Conservation (phyloP, 805 yeast genomes). For the Saturnispora dispora region DNA sequence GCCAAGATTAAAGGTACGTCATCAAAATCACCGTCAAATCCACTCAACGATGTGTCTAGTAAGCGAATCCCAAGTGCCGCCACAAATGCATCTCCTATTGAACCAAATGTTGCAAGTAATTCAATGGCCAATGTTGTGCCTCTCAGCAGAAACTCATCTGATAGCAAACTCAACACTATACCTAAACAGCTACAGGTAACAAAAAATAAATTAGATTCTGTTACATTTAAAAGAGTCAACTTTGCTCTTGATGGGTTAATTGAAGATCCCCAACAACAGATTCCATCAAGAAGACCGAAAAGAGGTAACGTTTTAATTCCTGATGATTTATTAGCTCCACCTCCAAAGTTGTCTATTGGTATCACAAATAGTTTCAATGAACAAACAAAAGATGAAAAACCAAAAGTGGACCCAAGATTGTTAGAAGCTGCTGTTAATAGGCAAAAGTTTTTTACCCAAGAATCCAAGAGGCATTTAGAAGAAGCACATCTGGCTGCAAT, state of each 20-base stretch:
- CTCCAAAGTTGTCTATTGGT: slow-evolving; percentile 59
- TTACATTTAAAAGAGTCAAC: slow-evolving; percentile 37
- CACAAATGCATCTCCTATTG: neutral
- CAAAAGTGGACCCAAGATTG: slow-evolving; percentile 36
- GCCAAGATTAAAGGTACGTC: slow-evolving; percentile 24
- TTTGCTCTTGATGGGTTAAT: slow-evolving; percentile 41
- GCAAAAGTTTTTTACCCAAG: slow-evolving; percentile 44
- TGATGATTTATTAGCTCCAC: slow-evolving; percentile 55
- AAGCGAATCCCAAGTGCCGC: neutral
- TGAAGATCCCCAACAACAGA: slow-evolving; percentile 53
- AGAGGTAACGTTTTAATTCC: slow-evolving; percentile 52
- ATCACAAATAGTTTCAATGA: slow-evolving; percentile 42
- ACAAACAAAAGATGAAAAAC: slow-evolving; percentile 20
- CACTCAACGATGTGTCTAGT: neutral
- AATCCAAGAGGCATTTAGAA: slow-evolving; percentile 62
- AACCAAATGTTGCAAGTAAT: neutral
- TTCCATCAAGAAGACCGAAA: slow-evolving; percentile 46
- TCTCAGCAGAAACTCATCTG: neutral
- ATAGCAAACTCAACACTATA: neutral
- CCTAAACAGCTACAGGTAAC: neutral
- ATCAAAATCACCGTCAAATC: slow-evolving; percentile 3
- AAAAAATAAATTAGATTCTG: slow-evolving; percentile 18
- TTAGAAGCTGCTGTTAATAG: slow-evolving; percentile 50
- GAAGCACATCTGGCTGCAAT: slow-evolving; percentile 70
- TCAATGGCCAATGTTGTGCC: neutral